Evolutionary conservation across 1,284 basidiomycete genomes (phyloP).

Genomic region (Moesziomyces sp.): DNA sequence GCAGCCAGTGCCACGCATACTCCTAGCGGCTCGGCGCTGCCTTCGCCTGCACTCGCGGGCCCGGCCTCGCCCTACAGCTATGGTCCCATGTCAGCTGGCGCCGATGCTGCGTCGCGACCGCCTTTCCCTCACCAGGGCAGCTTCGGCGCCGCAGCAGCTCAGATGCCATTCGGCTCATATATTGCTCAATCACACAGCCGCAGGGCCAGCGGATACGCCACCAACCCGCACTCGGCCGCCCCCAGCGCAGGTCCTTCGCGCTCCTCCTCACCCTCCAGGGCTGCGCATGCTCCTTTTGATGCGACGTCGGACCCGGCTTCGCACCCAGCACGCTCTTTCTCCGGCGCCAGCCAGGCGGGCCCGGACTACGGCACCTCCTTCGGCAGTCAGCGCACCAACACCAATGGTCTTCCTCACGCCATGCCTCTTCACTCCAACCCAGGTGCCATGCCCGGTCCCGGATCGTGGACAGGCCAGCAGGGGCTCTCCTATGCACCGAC

Average conservation of each 20-base stretch:
- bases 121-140: conserved; percentile 22
- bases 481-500: conserved; percentile 10
- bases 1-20: conserved; percentile 22
- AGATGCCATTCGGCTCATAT: conserved; percentile 22
- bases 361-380: conserved; percentile 28
- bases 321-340: conserved; percentile 19
- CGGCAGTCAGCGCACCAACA: conserved; percentile 21
- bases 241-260: conserved; percentile 46
- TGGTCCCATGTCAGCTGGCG: conserved; percentile 5
- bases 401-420: conserved; percentile 12
- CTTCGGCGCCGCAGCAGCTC: conserved; percentile 20
- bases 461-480: conserved; percentile 23
- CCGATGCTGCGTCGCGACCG: conserved; percentile 14
- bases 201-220: conserved; percentile 35
- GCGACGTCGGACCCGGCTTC: conserved; percentile 2
- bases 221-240: conserved; percentile 42
- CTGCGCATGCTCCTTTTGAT: conserved; percentile 7
- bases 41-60: conserved; percentile 32
- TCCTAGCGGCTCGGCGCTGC: conserved; percentile 32
- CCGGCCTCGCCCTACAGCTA: conserved; percentile 27
- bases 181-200: conserved; percentile 20
- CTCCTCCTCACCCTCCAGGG: conserved; percentile 38
- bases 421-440: not conserved
- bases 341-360: conserved; percentile 5
- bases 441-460: conserved; percentile 7